phyloP scores from a whole-genome alignment of 805 yeast genomes.

The Yamadazyma scolyti region DNA sequence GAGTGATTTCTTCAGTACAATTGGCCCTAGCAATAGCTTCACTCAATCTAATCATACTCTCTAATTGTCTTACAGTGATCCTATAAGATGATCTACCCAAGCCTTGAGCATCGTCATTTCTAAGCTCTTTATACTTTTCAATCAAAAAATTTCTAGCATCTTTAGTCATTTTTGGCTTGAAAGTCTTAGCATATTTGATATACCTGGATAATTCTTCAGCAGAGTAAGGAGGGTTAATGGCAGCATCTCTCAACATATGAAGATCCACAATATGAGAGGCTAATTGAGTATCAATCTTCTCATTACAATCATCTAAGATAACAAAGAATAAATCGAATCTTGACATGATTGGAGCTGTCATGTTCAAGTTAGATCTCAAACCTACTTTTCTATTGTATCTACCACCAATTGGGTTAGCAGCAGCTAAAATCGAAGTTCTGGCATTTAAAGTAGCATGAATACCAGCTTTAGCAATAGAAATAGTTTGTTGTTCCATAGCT shows the following conservation, averaged over 20 bases:
- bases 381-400: slow-evolving; percentile 86
- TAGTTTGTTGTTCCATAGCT: slow-evolving; percentile 99
- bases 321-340: slow-evolving; percentile 95
- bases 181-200: slow-evolving; percentile 87
- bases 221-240: slow-evolving; percentile 83
- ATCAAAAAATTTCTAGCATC: slow-evolving; percentile 79
- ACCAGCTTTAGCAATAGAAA: slow-evolving; percentile 97
- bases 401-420: slow-evolving; percentile 99
- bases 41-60: slow-evolving; percentile 85
- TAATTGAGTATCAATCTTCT: slow-evolving; percentile 79
- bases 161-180: slow-evolving; percentile 82
- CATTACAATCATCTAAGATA: slow-evolving; percentile 91
- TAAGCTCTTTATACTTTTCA: slow-evolving; percentile 73
- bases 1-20: slow-evolving; percentile 83
- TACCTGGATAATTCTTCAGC: slow-evolving; percentile 87
- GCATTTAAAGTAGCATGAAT: slow-evolving; percentile 97
- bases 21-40: slow-evolving; percentile 98
- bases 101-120: slow-evolving; percentile 90
- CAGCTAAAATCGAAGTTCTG: slow-evolving; percentile 92
- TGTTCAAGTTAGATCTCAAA: slow-evolving; percentile 78
- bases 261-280: slow-evolving; percentile 91
- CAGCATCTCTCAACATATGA: slow-evolving; percentile 87
- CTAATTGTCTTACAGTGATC: slow-evolving; percentile 95
- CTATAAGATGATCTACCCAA: slow-evolving; percentile 81
- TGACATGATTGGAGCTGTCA: slow-evolving; percentile 99